These are phyloP conservation scores for Rauvolfia tetraphylla DNA, from an alignment of 257 asterid species.

Conservation along the genomic window DNA sequence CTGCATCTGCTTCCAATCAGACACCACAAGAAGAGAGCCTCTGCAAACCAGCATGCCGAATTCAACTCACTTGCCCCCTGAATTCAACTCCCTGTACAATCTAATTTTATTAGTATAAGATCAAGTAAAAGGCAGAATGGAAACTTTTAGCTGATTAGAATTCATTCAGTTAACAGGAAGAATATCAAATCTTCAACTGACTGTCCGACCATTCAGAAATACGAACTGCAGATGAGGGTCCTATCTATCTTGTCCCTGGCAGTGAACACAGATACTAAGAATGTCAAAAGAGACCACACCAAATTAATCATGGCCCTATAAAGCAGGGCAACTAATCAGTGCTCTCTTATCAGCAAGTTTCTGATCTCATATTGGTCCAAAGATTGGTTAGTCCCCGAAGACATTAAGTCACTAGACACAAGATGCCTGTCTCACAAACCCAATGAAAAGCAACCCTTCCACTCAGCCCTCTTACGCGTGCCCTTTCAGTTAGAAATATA, in stretches of 20 bases:
- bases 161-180: too few species aligned
- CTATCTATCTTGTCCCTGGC: background rate
- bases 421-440: background rate
- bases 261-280: too few species aligned
- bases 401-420: background rate
- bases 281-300: background rate
- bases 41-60: background rate
- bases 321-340: background rate
- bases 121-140: background rate
- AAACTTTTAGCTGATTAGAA: background rate
- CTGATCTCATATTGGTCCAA: background rate
- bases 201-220: background rate
- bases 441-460: background rate
- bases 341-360: background rate
- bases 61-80: background rate
- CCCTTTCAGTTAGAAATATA: background rate
- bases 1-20: background rate
- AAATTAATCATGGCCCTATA: background rate
- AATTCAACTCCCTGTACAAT: slow-evolving; percentile 19
- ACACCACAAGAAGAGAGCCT: background rate
- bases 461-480: background rate
- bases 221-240: background rate
- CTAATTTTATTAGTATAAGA: background rate
- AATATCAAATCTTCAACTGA: too few species aligned
- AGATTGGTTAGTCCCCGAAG: background rate